Conservation (phyloP, 1,284 basidiomycete species). For the Ceratobasidium theobromae region DNA sequence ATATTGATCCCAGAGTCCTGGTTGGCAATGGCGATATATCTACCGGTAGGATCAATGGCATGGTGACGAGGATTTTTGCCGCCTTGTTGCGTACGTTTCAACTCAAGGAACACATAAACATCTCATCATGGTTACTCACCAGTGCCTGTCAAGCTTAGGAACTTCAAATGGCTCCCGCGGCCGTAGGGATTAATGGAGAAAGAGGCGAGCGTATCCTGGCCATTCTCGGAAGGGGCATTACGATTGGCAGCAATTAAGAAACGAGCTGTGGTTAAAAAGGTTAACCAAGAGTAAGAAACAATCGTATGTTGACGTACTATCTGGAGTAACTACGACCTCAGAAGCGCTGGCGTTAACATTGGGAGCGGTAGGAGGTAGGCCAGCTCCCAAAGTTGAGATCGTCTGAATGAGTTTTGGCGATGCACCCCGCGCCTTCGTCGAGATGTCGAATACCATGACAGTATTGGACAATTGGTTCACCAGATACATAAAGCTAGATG, state of each 20-base stretch:
- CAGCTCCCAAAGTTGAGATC: not conserved
- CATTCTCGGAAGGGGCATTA: not conserved
- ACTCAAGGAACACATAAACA: not conserved
- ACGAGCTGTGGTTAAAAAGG: not conserved
- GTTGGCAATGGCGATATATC: constrained; percentile 9
- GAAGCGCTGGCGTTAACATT: not conserved
- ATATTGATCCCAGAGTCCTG: constrained; percentile 2
- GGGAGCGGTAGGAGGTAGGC: constrained; percentile 1
- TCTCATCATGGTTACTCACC: not conserved
- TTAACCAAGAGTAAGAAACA: not conserved
- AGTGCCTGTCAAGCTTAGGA: not conserved
- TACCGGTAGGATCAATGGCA: constrained; percentile 19
- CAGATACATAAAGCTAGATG: not conserved
- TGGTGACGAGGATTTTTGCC: constrained; percentile 24
- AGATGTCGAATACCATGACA: constrained; percentile 15
- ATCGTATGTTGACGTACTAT: not conserved
- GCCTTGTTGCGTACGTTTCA: constrained; percentile 5
- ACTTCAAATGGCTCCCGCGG: not conserved
- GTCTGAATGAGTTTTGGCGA: not conserved
- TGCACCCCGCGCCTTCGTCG: not conserved
- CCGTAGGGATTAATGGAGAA: constrained; percentile 3
- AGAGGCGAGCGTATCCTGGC: constrained; percentile 10
- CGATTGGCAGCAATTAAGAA: constrained; percentile 18
- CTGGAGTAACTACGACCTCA: constrained; percentile 6
- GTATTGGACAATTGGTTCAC: constrained; percentile 16